A percentile compares a stretch with the other conserved stretches of the same genome.
phyloP scores from a whole-genome alignment of 352 stramenopile species.

The Phytophthora macrochlamydospora region DNA sequence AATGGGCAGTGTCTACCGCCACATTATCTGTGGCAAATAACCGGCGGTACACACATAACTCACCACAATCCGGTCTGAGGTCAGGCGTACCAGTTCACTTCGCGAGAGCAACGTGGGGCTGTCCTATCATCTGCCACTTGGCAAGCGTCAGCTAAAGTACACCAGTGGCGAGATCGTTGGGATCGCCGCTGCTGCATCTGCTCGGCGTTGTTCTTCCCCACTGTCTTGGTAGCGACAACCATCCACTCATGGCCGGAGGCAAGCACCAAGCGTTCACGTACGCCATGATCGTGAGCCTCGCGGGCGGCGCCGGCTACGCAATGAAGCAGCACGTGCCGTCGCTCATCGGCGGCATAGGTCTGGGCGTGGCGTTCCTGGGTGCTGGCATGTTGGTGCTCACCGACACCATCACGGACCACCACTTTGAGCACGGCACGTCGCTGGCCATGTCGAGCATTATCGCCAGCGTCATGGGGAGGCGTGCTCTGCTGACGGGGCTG shows the following conservation, averaged over 20 bases:
- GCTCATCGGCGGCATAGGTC: slow-evolving; percentile 62
- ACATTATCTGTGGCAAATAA: not conserved
- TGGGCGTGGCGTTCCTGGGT: slow-evolving; percentile 73
- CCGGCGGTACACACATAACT: not conserved
- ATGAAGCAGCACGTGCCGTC: slow-evolving; percentile 68
- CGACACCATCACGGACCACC: slow-evolving; percentile 73
- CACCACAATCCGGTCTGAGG: not conserved
- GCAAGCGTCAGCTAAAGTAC: not conserved
- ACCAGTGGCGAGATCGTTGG: not conserved
- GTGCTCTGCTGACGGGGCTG: slow-evolving; percentile 53
- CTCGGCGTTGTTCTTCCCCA: not conserved
- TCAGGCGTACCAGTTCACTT: not conserved
- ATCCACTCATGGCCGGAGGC: slow-evolving; percentile 31
- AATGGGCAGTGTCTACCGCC: not conserved
- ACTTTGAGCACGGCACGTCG: slow-evolving; percentile 72
- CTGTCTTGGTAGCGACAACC: not conserved
- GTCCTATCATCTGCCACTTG: not conserved
- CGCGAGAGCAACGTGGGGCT: not conserved
- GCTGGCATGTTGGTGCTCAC: slow-evolving; percentile 69
- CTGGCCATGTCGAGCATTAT: slow-evolving; percentile 76
- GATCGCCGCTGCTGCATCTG: not conserved
- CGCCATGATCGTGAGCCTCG: slow-evolving; percentile 65
- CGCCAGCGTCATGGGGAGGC: slow-evolving; percentile 56
- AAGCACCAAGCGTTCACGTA: slow-evolving; percentile 79
- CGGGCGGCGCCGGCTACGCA: slow-evolving; percentile 65